Evolutionary conservation across 148 eudicot genomes (phyloP), one percentile per base, ranked within the genome.

Genomic region (Diospyros lotus): DNA sequence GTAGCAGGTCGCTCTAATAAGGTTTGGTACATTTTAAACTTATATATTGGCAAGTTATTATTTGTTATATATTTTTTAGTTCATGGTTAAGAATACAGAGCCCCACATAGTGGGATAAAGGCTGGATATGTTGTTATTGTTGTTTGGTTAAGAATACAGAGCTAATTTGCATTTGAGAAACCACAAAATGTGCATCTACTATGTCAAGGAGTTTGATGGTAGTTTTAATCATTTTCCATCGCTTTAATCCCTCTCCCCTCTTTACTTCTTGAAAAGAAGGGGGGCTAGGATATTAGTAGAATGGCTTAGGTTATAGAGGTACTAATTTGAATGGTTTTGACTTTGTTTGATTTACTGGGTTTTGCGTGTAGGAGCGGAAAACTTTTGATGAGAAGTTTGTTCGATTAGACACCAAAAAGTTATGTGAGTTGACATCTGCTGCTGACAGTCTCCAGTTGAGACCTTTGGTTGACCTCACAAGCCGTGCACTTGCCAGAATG

Each of bases 381-480:
- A 85, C 86, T 58, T 89, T 84, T 89, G 90, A 91, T 78, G 90
- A 89, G 64, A 91, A 80, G 78, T 87, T 86, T 70, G 79, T 88
- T 6, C 82, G 88, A 40, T 68, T 87, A 66, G 95, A 90, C 69
- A 87, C 92, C 50, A 87, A 83, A 68, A 88, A 76, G 73, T 81
- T 90, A 72, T 88, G 95, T 58, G 92, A 90, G 77, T 75, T 90
- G 80, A 81, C 90, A 59, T 87, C 90, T 76, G 95, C 95, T 72
- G 95, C 95, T 54, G 95, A 88, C 79, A 90, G 89, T 77, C 92
- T 90, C 78, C 89, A 87, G 71, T 74, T 90, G 77, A 89, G 86
- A 81, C 95, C 95, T 67, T 81, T 90, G 80, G 92, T 88, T 72
- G 95, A 90, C 80, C 95, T 90, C 60, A 88, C 92, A 38, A 85